These are phyloP conservation scores for Globisporangium sylvaticum DNA, from an alignment of 352 stramenopile genomes.

Conservation along the genomic window DNA sequence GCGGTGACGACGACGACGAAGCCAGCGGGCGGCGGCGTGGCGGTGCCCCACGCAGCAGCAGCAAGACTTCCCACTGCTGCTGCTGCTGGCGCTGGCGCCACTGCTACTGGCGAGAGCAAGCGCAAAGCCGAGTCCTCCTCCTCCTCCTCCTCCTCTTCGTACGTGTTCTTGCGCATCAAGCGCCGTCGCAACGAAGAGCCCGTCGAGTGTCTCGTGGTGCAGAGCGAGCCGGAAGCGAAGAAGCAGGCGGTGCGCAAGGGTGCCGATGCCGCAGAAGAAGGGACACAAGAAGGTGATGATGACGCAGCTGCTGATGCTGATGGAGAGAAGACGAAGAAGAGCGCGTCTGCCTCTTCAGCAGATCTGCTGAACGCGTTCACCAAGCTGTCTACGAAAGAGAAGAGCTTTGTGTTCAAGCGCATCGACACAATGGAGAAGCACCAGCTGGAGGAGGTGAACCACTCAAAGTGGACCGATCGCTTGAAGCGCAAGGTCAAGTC, in stretches of 20 bases:
- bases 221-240: constrained; percentile 34
- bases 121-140: constrained; percentile 19
- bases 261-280: constrained; percentile 17
- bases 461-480: constrained; percentile 57
- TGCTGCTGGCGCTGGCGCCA: neutral
- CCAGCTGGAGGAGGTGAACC: constrained; percentile 23
- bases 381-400: constrained; percentile 61
- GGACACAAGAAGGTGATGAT: constrained; percentile 18
- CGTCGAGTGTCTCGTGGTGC: constrained; percentile 62
- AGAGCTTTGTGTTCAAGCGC: constrained; percentile 76
- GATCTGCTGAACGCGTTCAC: constrained; percentile 55
- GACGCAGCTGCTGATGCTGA: neutral
- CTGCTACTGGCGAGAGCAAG: constrained; percentile 9
- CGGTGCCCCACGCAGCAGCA: constrained; percentile 13
- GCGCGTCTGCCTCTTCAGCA: constrained; percentile 9
- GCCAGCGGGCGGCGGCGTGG: neutral
- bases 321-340: neutral
- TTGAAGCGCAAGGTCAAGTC: constrained; percentile 66
- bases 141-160: constrained; percentile 30
- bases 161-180: constrained; percentile 78
- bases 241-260: constrained; percentile 2
- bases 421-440: constrained; percentile 79
- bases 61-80: neutral
- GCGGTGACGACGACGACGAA: constrained; percentile 9
- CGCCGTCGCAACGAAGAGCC: constrained; percentile 81